These are phyloP conservation scores for Metschnikowia henanensis DNA, from an alignment of 805 yeast species.

Conservation along the genomic window DNA sequence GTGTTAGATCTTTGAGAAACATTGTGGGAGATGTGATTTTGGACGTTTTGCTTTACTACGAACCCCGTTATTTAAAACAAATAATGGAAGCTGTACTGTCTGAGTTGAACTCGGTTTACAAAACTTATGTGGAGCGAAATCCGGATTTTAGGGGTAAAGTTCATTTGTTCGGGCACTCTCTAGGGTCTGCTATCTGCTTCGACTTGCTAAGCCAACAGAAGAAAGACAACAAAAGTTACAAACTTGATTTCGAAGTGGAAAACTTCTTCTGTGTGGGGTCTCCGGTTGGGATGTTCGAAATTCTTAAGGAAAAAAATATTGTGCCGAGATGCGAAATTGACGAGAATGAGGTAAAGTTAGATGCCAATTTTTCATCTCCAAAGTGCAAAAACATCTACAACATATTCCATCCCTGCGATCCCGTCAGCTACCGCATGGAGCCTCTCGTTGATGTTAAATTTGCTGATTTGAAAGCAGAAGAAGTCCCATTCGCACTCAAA, in stretches of 20 bases:
- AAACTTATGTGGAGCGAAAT: conserved; percentile 56
- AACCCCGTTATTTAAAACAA: conserved; percentile 60
- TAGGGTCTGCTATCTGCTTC: conserved; percentile 83
- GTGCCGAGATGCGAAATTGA: conserved; percentile 35
- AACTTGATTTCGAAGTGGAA: conserved; percentile 67
- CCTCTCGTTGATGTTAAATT: conserved; percentile 65
- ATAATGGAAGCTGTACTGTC: conserved; percentile 61
- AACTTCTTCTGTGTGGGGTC: conserved; percentile 84
- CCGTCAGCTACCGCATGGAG: conserved; percentile 86
- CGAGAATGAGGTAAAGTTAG: conserved; percentile 12
- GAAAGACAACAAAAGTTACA: conserved; percentile 26
- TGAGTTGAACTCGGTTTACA: conserved; percentile 64
- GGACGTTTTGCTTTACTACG: conserved; percentile 77
- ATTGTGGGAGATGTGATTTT: conserved; percentile 83
- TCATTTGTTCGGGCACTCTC: conserved; percentile 85
- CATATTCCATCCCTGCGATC: conserved; percentile 88
- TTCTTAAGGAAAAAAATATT: conserved; percentile 66
- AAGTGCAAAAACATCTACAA: conserved; percentile 71
- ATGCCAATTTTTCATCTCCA: conserved; percentile 42
- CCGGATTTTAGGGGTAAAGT: conserved; percentile 80
- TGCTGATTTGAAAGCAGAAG: conserved; percentile 51
- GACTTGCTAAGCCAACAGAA: conserved; percentile 63
- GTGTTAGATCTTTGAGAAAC: conserved; percentile 73
- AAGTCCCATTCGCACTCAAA: conserved; percentile 53
- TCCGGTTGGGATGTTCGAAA: conserved; percentile 84